Evolutionary conservation across 805 yeast genomes (phyloP).

Genomic region (Candida tibetensis): DNA sequence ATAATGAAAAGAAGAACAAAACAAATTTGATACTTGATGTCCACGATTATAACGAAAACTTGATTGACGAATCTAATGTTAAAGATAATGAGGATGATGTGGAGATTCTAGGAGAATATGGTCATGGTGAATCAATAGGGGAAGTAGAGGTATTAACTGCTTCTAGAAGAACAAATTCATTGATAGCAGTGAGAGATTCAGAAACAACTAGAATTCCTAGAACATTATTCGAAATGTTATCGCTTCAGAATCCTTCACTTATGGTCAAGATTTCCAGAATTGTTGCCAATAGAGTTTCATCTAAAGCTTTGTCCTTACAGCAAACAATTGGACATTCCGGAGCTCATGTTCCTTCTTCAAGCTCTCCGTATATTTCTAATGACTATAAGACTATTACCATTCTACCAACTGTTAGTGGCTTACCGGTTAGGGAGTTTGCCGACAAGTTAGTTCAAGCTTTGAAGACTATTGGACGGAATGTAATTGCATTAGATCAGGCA

Average conservation of each 20-base stretch:
- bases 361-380: slow-evolving; percentile 31
- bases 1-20: background rate
- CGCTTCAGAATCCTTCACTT: slow-evolving; percentile 81
- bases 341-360: slow-evolving; percentile 30
- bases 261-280: slow-evolving; percentile 87
- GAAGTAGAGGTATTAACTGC: slow-evolving; percentile 92
- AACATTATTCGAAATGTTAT: slow-evolving; percentile 79
- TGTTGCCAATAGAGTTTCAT: slow-evolving; percentile 60
- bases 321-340: slow-evolving; percentile 1
- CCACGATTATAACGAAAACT: slow-evolving; percentile 11
- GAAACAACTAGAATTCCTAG: slow-evolving; percentile 93
- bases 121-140: slow-evolving; percentile 93
- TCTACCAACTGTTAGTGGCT: slow-evolving; percentile 71
- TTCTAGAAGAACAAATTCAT: slow-evolving; percentile 61
- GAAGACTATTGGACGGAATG: slow-evolving; percentile 66
- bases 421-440: slow-evolving; percentile 90
- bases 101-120: slow-evolving; percentile 67
- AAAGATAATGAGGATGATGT: slow-evolving; percentile 19
- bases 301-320: slow-evolving; percentile 10
- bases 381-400: slow-evolving; percentile 81
- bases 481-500: slow-evolving; percentile 79
- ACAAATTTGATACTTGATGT: slow-evolving; percentile 8
- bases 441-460: slow-evolving; percentile 68
- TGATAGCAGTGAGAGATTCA: slow-evolving; percentile 87
- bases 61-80: slow-evolving; percentile 19